Percentiles rank a stretch among this genome's conserved stretches.
Conservation (phyloP, 2,329 filamentous ascomycete species). For the Penicillium sp. region DNA sequence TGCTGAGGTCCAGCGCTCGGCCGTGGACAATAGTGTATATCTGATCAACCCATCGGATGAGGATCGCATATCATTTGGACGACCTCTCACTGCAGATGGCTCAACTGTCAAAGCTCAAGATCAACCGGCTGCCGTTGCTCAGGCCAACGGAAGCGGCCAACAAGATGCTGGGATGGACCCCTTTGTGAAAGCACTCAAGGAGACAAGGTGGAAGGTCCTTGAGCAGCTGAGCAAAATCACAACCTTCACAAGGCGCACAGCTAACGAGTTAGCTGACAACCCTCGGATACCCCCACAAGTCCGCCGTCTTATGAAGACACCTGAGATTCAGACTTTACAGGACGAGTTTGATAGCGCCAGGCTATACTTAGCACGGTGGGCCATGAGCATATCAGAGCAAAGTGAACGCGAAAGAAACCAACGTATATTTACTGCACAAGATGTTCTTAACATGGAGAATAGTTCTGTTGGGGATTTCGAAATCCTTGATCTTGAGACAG, state of each 20-base stretch:
- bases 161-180: conserved; percentile 86
- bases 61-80: conserved; percentile 76
- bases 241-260: conserved; percentile 84
- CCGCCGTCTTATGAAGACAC: conserved; percentile 72
- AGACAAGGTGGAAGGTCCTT: conserved; percentile 90
- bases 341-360: conserved; percentile 96
- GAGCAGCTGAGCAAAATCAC: conserved; percentile 97
- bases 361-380: conserved; percentile 90
- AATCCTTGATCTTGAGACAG: conserved; percentile 70
- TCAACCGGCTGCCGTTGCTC: no score
- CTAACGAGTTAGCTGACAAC: conserved; percentile 84
- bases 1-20: conserved; percentile 70
- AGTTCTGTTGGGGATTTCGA: conserved; percentile 95
- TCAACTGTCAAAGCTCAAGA: no score
- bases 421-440: conserved; percentile 83
- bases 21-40: conserved; percentile 81
- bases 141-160: no score
- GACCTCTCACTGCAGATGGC: no score
- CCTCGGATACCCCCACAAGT: conserved; percentile 84
- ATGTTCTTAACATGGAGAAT: conserved; percentile 87
- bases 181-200: conserved; percentile 84
- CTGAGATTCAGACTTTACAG: conserved; percentile 87
- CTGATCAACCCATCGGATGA: conserved; percentile 78
- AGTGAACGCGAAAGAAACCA: conserved; percentile 78
- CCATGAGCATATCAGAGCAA: conserved; percentile 97